Evolutionary conservation across 75 land plant species (phyloP).

Genomic region (Chamaecyparis obtusa): DNA sequence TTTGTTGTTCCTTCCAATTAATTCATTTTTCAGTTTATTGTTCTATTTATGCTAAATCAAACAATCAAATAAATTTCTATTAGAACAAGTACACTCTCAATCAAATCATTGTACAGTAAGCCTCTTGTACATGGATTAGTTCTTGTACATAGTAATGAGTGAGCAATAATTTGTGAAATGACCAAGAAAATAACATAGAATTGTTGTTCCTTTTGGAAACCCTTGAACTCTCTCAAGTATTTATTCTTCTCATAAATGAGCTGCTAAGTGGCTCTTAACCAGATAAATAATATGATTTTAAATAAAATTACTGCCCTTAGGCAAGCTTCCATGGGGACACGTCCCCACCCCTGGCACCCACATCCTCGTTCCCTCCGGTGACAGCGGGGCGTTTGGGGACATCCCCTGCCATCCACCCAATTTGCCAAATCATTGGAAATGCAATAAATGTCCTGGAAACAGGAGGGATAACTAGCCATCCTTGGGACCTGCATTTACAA

Average conservation of each 20-base stretch:
- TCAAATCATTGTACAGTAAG: background rate
- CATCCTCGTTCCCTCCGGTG: no score
- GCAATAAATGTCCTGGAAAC: no score
- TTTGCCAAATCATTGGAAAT: no score
- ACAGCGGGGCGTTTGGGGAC: no score
- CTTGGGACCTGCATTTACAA: no score
- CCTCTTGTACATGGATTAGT: background rate
- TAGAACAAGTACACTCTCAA: background rate
- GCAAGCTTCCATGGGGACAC: no score
- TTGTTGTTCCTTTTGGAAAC: background rate
- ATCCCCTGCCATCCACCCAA: no score
- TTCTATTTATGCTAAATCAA: background rate
- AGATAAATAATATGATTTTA: background rate
- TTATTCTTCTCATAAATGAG: background rate
- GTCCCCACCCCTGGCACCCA: no score
- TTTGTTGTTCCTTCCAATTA: background rate
- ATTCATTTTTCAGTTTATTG: background rate
- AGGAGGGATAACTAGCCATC: no score
- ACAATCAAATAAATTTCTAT: background rate
- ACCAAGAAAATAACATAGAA: background rate
- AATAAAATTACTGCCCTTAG: background rate
- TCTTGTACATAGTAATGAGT: background rate
- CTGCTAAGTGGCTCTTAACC: background rate
- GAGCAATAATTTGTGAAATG: background rate
- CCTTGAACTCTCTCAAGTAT: background rate